These are phyloP conservation scores for Aspergillus fijiensis DNA, from an alignment of 2,329 filamentous ascomycete species.

Conservation along the genomic window DNA sequence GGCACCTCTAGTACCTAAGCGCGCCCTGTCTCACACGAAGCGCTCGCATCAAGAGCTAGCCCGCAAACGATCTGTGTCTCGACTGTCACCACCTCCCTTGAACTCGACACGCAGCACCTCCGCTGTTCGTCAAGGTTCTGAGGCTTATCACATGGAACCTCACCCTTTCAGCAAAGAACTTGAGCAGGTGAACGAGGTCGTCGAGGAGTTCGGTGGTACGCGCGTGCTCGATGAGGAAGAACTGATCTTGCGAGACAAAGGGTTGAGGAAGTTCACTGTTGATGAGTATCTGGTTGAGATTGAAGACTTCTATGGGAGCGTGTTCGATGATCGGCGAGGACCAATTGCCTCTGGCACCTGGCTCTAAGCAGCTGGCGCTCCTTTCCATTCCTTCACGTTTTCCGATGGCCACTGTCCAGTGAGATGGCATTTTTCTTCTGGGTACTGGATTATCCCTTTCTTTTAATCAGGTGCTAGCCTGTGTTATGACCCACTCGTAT, in stretches of 20 bases:
- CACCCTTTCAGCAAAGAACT: conserved; percentile 89
- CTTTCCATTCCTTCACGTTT: conserved; percentile 17
- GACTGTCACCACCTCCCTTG: conserved; percentile 45
- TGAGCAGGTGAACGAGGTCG: conserved; percentile 87
- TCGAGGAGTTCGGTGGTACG: conserved; percentile 76
- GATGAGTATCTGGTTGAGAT: conserved; percentile 85
- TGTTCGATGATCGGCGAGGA: conserved; percentile 53
- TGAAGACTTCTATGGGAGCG: conserved; percentile 63
- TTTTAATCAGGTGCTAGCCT: conserved; percentile 1
- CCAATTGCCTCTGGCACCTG: conserved; percentile 38
- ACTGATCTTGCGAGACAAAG: conserved; percentile 65
- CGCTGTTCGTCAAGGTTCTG: conserved; percentile 33
- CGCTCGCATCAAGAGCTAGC: conserved; percentile 75
- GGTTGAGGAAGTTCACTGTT: conserved; percentile 71
- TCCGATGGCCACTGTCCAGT: conserved; percentile 9
- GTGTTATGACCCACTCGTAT: conserved; percentile 34
- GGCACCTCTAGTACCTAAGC: conserved; percentile 70
- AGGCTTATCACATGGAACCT: conserved; percentile 38
- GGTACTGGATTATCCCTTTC: conserved; percentile 27
- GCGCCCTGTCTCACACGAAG: conserved; percentile 86
- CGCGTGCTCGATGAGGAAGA: conserved; percentile 71
- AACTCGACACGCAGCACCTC: conserved; percentile 37
- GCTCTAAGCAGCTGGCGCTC: conserved; percentile 33
- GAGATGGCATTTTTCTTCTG: not conserved
- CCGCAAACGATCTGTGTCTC: conserved; percentile 64